These are phyloP conservation scores for Pseudonitzschia pungens DNA, from an alignment of 108 stramenopile species.

Conservation along the genomic window DNA sequence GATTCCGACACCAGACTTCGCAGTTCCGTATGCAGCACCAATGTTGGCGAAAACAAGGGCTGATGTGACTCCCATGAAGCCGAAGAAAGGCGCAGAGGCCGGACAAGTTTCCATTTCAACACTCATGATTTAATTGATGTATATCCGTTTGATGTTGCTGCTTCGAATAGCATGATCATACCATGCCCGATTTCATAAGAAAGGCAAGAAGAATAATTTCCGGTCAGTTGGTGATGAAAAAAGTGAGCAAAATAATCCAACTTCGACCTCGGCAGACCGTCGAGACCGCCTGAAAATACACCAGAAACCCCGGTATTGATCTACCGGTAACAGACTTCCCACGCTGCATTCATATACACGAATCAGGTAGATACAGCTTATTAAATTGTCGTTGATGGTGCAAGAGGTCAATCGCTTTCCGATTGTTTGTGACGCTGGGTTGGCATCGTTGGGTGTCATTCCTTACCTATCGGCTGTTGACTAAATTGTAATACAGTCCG, in stretches of 20 bases:
- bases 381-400: no score
- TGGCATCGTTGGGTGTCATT: no score
- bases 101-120: slow-evolving; percentile 87
- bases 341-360: no score
- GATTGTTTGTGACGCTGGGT: not conserved
- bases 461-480: not conserved
- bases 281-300: no score
- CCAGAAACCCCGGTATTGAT: no score
- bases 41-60: slow-evolving; percentile 94
- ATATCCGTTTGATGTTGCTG: not conserved
- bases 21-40: slow-evolving; percentile 98
- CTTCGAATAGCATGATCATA: not conserved
- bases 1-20: slow-evolving; percentile 98
- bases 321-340: no score
- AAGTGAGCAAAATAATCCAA: no score
- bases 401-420: not conserved
- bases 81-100: slow-evolving; percentile 89
- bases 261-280: no score
- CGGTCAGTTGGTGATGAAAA: no score
- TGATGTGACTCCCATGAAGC: slow-evolving; percentile 88
- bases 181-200: no score
- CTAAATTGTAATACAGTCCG: not conserved
- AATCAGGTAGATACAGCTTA: no score
- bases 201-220: no score
- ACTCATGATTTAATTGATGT: slow-evolving; percentile 26